Base-by-base conservation (phyloP, 75 land plant genomes). In the Picea glauca region DNA sequence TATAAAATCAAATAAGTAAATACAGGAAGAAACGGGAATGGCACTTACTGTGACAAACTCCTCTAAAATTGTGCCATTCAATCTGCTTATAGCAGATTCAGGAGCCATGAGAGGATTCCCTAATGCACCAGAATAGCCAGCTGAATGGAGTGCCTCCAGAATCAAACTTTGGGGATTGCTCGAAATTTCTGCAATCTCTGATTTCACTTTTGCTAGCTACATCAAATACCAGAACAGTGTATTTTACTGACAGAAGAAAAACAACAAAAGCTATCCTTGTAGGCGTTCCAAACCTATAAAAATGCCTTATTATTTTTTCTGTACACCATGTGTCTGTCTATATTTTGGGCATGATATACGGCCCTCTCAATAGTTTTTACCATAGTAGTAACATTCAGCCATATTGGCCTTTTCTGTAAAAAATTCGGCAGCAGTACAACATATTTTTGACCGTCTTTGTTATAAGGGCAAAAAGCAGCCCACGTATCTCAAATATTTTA, bases 61-160 rank as follows among this genome's bases (percentile, higher is more conserved):
- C 78, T 85, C 92, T 76, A 97, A 81, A 72, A 89, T 73, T 76
- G 80, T 70, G 75, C 84, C 62, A 78, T 90, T 85, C 73, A 97
- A 80, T 58, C 83, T 83, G 60, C 76, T 80, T 17, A 97, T 30
- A 11, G 96, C 88, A 65, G 99, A 90, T 84, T 91, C 91, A 23
- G 98, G 81, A 15, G 98, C 99, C 81, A 93, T 63, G 38, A 97
- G 83, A 78, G 99, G 91, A 66, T 90, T 90, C 33, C 82, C 92
- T 70, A 93, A 75, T 35, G 91, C 91, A 76, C 99, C 99, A 78
- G 78, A 40, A 67, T 83, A 97, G 14, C 98, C 99, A 78, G 90
- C 93, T 18, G 94, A 86, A 76, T 97, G 98, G 72, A 97, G 84
- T 46, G 94, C 98, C 80, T 97, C 99, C 79, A 95, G 67, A 58